Conservation (phyloP, 169 alveolate species). For the Cystoisospora suis region DNA sequence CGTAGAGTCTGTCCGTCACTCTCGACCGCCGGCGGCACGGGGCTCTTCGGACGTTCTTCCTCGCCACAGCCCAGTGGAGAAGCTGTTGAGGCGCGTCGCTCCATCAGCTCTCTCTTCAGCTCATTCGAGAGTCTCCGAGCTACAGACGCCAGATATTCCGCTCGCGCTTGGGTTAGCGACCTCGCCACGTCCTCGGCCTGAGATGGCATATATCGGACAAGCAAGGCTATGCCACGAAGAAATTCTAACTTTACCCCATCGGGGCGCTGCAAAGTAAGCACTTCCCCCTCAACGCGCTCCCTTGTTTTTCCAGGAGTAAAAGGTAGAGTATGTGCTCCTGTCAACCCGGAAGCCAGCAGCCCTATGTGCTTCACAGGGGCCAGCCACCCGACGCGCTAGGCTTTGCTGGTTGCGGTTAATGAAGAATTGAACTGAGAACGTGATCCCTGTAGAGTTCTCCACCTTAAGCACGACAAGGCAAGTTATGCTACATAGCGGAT, state of each 20-base stretch:
- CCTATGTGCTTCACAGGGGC: neutral
- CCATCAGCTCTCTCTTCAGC: neutral
- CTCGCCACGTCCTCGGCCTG: conserved; percentile 4
- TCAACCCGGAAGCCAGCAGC: neutral
- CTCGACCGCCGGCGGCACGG: neutral
- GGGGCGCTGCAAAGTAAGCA: neutral
- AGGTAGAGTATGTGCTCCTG: neutral
- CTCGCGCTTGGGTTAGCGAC: neutral
- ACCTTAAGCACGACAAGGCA: neutral
- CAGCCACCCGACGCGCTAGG: too few species aligned
- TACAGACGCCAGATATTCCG: neutral
- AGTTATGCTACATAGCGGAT: neutral
- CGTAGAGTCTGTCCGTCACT: too few species aligned
- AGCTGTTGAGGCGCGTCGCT: neutral
- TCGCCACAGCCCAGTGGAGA: too few species aligned
- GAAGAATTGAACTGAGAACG: too few species aligned
- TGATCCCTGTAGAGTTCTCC: neutral
- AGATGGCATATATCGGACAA: neutral
- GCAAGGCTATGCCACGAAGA: neutral
- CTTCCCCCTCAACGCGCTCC: neutral
- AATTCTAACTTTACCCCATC: neutral
- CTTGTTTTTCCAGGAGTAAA: too few species aligned
- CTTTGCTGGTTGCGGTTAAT: too few species aligned
- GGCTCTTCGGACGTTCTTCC: neutral
- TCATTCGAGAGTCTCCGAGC: neutral